phyloP scores from a whole-genome alignment of 176 grass and related monocot genomes.

The Tuctoria greenei region DNA sequence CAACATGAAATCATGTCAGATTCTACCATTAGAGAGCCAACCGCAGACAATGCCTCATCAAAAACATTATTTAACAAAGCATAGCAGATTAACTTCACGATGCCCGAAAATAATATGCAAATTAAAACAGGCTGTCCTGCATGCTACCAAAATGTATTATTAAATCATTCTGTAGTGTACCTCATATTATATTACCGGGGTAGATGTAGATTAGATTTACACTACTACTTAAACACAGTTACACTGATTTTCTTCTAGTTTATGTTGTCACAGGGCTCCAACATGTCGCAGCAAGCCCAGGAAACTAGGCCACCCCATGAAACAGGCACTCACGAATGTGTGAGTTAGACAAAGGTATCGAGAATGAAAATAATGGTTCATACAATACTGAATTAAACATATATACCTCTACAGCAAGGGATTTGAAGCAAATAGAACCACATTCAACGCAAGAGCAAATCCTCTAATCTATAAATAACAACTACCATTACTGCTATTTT shows the following conservation, averaged over 20 bases:
- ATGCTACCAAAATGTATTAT: not conserved
- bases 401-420: not conserved
- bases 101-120: constrained; percentile 16
- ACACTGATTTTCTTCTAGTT: not conserved
- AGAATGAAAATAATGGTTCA: not conserved
- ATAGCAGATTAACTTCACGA: not conserved
- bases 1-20: not conserved
- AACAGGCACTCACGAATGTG: too few relatives aligned
- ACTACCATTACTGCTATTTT: not conserved
- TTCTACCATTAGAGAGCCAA: not conserved
- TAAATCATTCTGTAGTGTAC: not conserved
- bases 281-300: not conserved
- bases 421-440: not conserved
- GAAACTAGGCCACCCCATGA: not conserved
- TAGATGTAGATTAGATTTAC: not conserved
- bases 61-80: not conserved
- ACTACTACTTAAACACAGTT: not conserved
- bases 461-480: not conserved
- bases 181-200: too few relatives aligned
- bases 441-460: not conserved
- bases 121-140: constrained; percentile 25
- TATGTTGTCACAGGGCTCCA: not conserved
- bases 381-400: not conserved
- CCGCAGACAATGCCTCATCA: not conserved
- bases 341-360: not conserved